phyloP scores from a whole-genome alignment of 768 basidiomycete species.

The Kwoniella sp. region DNA sequence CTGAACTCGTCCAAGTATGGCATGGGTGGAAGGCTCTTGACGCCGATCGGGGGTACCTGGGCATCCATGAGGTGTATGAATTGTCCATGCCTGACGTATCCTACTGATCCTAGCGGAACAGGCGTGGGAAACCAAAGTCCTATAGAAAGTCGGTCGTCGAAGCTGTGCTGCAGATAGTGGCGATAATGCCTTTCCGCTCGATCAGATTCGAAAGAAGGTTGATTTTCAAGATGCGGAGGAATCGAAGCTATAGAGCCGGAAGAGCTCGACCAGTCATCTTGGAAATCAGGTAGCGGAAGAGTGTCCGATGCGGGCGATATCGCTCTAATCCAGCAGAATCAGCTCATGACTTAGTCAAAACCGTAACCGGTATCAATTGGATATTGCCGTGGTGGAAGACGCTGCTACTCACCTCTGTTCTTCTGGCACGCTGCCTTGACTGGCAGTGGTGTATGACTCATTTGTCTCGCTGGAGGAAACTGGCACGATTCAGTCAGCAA shows the following conservation, averaged over 20 bases:
- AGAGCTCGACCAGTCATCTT: slow-evolving; percentile 34
- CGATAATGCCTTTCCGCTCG: slow-evolving; percentile 67
- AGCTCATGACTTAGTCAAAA: no score
- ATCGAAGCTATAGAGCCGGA: slow-evolving; percentile 42
- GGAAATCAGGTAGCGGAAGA: slow-evolving; percentile 20
- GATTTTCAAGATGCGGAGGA: slow-evolving; percentile 27
- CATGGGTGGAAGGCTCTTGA: slow-evolving; percentile 41
- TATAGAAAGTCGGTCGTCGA: slow-evolving; percentile 67
- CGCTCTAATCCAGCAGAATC: slow-evolving; percentile 13
- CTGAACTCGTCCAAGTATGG: slow-evolving; percentile 35
- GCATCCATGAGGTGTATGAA: slow-evolving; percentile 76
- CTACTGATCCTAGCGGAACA: slow-evolving; percentile 71
- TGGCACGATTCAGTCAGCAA: slow-evolving; percentile 1
- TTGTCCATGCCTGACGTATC: slow-evolving; percentile 69
- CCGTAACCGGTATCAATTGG: no score
- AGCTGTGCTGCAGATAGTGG: slow-evolving; percentile 67
- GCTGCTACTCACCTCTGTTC: slow-evolving; percentile 24
- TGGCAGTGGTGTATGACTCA: slow-evolving; percentile 22
- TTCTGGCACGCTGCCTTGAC: slow-evolving; percentile 2
- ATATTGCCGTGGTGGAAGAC: no score
- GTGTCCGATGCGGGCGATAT: slow-evolving; percentile 27
- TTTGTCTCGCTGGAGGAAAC: slow-evolving; percentile 19
- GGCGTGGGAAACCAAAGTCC: slow-evolving; percentile 72
- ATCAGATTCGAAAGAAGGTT: slow-evolving; percentile 38
- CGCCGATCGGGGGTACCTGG: slow-evolving; percentile 60